Evolutionary conservation across 2,329 filamentous ascomycete genomes (phyloP).

Genomic region (Alternaria panax): DNA sequence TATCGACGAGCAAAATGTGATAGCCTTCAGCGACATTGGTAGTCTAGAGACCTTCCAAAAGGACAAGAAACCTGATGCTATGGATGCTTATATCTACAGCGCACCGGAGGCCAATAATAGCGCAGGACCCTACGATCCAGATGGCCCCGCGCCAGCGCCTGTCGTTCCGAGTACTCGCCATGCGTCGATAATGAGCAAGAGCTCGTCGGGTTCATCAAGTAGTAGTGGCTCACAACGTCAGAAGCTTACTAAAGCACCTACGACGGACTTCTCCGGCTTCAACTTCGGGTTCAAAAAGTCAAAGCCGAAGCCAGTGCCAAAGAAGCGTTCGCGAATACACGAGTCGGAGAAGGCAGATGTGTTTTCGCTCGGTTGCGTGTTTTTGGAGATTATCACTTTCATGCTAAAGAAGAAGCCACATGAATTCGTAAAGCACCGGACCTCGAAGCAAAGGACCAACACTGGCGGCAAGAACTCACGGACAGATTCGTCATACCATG

Average conservation of each 20-base stretch:
- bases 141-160: conserved; percentile 20
- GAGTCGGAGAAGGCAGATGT: conserved; percentile 66
- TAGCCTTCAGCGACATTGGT: conserved; percentile 71
- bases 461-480: conserved; percentile 60
- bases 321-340: conserved; percentile 37
- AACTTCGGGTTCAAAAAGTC: conserved; percentile 47
- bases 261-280: conserved; percentile 46
- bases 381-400: conserved; percentile 74
- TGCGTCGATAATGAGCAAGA: conserved; percentile 46
- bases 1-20: conserved; percentile 69
- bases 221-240: conserved; percentile 44
- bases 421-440: conserved; percentile 71
- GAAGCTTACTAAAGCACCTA: conserved; percentile 45
- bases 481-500: conserved; percentile 75
- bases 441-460: conserved; percentile 66
- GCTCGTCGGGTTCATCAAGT: conserved; percentile 44
- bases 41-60: conserved; percentile 58
- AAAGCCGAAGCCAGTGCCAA: conserved; percentile 40
- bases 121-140: conserved; percentile 31
- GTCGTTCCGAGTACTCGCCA: conserved; percentile 31
- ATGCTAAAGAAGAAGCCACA: conserved; percentile 71
- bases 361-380: conserved; percentile 76
- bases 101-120: conserved; percentile 66
- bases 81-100: conserved; percentile 75
- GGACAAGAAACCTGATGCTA: conserved; percentile 65